phyloP scores from a whole-genome alignment of 169 alveolate genomes.

The Theileria sp. region DNA sequence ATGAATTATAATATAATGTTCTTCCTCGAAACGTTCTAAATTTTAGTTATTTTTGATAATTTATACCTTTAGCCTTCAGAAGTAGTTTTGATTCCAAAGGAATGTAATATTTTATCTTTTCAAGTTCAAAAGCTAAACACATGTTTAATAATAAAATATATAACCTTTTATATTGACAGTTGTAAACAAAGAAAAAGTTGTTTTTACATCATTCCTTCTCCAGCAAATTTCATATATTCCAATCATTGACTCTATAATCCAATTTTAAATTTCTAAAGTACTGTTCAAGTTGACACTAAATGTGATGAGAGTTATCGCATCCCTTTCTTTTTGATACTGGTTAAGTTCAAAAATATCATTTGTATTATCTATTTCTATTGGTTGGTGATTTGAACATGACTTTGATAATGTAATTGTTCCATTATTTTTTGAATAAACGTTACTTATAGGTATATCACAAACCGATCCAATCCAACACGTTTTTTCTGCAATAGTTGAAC shows the following conservation, averaged over 20 bases:
- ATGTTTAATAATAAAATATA: background rate
- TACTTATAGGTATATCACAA: background rate
- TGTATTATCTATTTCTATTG: slow-evolving; percentile 11
- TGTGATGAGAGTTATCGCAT: background rate
- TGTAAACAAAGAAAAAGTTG: background rate
- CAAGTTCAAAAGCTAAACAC: slow-evolving; percentile 11
- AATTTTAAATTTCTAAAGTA: background rate
- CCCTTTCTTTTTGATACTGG: background rate
- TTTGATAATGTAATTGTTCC: slow-evolving; percentile 17
- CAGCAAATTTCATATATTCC: slow-evolving; percentile 22
- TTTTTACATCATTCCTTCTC: background rate
- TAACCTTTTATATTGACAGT: slow-evolving; percentile 16
- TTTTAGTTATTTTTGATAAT: background rate
- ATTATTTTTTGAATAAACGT: background rate
- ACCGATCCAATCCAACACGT: slow-evolving; percentile 22
- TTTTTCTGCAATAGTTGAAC: background rate
- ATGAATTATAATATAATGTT: slow-evolving; percentile 7
- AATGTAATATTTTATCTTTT: slow-evolving; percentile 6
- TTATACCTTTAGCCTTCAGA: slow-evolving; percentile 21
- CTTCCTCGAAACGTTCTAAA: background rate
- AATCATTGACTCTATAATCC: slow-evolving; percentile 3
- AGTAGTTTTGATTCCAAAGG: background rate
- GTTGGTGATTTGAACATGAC: slow-evolving; percentile 9
- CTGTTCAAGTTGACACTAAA: background rate
- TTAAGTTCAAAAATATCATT: background rate